A percentile compares a stretch with the other conserved stretches of the same genome.
Evolutionary conservation across 1,284 basidiomycete species (phyloP).

Genomic region (Pyrrhoderma noxium): DNA sequence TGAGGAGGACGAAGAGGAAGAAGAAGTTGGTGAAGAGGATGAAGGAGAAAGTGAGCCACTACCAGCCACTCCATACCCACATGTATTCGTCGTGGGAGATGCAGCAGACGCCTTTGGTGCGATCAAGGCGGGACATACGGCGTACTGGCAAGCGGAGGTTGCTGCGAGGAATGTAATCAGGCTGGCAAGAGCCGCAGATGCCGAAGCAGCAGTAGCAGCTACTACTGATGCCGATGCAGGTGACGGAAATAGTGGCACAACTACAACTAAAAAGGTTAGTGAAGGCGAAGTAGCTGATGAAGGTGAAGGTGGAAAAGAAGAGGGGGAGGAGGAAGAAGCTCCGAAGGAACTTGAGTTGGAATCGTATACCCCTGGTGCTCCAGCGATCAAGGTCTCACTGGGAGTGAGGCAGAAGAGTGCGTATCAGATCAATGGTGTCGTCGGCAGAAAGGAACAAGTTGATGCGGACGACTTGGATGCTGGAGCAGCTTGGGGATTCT

Average conservation of each 20-base stretch:
- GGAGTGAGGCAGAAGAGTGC: constrained; percentile 45
- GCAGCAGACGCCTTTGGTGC: constrained; percentile 65
- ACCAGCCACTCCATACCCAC: constrained; percentile 36
- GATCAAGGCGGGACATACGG: constrained; percentile 65
- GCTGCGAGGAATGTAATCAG: constrained; percentile 48
- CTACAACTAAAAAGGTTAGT: no score
- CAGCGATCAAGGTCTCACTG: constrained; percentile 66
- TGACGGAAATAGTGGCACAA: neutral
- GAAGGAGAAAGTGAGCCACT: constrained; percentile 20
- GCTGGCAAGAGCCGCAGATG: constrained; percentile 30
- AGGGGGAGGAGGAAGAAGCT: constrained; percentile 17
- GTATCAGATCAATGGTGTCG: constrained; percentile 39
- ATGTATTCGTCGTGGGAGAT: constrained; percentile 65
- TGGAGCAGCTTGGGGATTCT: constrained; percentile 38
- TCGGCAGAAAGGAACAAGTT: constrained; percentile 35
- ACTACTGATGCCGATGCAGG: neutral
- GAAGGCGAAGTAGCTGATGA: neutral
- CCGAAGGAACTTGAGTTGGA: constrained; percentile 36
- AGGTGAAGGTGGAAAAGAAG: constrained; percentile 12
- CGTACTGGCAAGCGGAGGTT: constrained; percentile 52
- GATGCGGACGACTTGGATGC: constrained; percentile 42
- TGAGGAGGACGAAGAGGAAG: constrained; percentile 19
- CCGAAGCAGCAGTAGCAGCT: constrained; percentile 29
- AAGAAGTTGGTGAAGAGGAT: constrained; percentile 18
- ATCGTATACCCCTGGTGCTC: constrained; percentile 45